Conservation (phyloP, 1,139 yeast species). For the Magnusiomyces clavatus region DNA sequence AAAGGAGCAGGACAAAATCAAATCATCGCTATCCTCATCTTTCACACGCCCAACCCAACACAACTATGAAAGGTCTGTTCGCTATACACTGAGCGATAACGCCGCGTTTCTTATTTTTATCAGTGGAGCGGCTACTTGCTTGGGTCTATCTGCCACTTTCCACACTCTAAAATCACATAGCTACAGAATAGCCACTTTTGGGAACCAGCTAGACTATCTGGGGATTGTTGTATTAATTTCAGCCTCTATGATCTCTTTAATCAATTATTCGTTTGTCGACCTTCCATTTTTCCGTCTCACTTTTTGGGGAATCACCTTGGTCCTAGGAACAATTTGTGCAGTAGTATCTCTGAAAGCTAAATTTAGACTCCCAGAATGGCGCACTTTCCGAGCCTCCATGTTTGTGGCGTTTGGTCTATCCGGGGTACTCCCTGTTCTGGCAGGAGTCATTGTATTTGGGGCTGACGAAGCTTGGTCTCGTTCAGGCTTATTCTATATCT, state of each 20-base stretch:
- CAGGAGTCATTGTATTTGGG: background rate
- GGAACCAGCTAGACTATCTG: conserved; percentile 78
- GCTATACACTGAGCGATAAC: background rate
- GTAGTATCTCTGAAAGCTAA: conserved; percentile 54
- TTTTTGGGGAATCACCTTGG: conserved; percentile 44
- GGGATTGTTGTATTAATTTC: conserved; percentile 77
- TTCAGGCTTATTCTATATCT: background rate
- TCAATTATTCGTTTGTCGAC: conserved; percentile 61
- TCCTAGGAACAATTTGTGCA: conserved; percentile 57
- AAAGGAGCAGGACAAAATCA: background rate
- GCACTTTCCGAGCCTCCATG: conserved; percentile 70
- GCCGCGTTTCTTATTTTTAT: conserved; percentile 3
- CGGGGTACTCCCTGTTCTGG: conserved; percentile 34
- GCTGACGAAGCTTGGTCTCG: conserved; percentile 21
- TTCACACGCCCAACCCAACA: background rate
- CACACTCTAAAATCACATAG: conserved; percentile 79
- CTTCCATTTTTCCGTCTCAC: conserved; percentile 34
- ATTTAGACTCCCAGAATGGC: conserved; percentile 62
- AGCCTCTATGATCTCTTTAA: conserved; percentile 63
- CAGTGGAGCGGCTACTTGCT: conserved; percentile 34
- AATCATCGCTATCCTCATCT: conserved; percentile 6
- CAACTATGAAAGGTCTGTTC: background rate
- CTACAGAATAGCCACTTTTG: conserved; percentile 47
- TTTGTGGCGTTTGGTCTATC: conserved; percentile 77
- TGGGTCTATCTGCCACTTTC: conserved; percentile 66